Evolutionary conservation across 768 basidiomycete species (phyloP).

Genomic region (Boletales sp.): DNA sequence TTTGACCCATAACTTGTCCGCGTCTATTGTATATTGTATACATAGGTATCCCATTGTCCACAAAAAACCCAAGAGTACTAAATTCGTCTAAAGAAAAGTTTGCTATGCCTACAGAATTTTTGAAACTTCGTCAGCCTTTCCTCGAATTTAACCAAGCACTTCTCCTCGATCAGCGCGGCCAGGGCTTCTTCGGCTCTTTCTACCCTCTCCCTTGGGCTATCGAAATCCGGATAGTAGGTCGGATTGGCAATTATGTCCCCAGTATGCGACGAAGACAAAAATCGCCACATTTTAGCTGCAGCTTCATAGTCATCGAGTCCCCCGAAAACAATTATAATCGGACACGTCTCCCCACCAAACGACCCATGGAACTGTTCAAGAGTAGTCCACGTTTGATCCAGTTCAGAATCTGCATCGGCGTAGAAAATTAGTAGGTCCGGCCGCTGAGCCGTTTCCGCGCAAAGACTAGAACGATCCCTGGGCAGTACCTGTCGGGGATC

Average conservation of each 20-base stretch:
- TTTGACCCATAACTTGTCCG: too few species aligned
- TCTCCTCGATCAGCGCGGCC: constrained; percentile 17
- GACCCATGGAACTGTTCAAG: constrained; percentile 16
- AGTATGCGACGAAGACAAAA: constrained; percentile 9
- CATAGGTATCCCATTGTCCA: background rate
- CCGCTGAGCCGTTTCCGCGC: constrained; percentile 1
- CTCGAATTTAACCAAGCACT: constrained; percentile 15
- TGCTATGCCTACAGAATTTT: constrained; percentile 17
- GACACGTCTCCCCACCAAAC: constrained; percentile 18
- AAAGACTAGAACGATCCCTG: background rate
- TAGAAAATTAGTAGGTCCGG: constrained; percentile 24
- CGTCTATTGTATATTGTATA: too few species aligned
- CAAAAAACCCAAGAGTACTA: constrained; percentile 3
- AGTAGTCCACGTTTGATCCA: constrained; percentile 8
- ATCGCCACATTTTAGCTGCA: constrained; percentile 13
- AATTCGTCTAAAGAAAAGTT: constrained; percentile 10
- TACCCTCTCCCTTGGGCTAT: constrained; percentile 7
- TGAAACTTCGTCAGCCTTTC: constrained; percentile 19
- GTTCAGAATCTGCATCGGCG: constrained; percentile 8
- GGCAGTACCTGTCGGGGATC: background rate
- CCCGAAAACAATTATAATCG: constrained; percentile 20
- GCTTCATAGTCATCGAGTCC: constrained; percentile 15
- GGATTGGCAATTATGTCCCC: constrained; percentile 16
- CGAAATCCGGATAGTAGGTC: constrained; percentile 17
- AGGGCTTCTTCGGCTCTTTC: constrained; percentile 17